These are phyloP conservation scores for Geotrichum siamense DNA, from an alignment of 1,139 yeast species.

Conservation along the genomic window DNA sequence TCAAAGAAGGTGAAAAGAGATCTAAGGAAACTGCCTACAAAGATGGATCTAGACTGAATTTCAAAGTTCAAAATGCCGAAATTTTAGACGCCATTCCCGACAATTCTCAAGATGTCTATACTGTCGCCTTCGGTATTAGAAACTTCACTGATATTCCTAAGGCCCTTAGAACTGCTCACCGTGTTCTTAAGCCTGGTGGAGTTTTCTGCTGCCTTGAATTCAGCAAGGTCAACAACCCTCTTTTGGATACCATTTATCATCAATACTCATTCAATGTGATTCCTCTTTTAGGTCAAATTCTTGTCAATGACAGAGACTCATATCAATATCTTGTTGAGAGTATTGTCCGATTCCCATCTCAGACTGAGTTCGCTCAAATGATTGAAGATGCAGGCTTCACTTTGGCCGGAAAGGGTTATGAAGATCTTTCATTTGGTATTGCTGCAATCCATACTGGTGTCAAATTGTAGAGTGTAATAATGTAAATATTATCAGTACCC, in stretches of 20 bases:
- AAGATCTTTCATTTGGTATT: constrained; percentile 90
- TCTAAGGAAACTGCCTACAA: constrained; percentile 43
- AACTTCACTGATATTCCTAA: constrained; percentile 92
- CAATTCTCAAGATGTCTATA: constrained; percentile 87
- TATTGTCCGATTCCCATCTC: constrained; percentile 83
- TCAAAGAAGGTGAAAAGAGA: constrained; percentile 82
- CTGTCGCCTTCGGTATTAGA: constrained; percentile 95
- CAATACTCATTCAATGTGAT: constrained; percentile 81
- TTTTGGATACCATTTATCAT: constrained; percentile 69
- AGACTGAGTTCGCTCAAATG: constrained; percentile 86
- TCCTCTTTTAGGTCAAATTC: constrained; percentile 92
- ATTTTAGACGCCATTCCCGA: constrained; percentile 73
- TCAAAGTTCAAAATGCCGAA: constrained; percentile 91
- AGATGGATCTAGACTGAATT: constrained; percentile 55
- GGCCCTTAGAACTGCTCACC: constrained; percentile 86
- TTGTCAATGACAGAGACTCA: constrained; percentile 91
- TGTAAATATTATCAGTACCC: background rate
- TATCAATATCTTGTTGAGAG: constrained; percentile 94
- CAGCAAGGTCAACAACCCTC: constrained; percentile 78
- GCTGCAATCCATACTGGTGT: constrained; percentile 96
- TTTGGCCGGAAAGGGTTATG: constrained; percentile 85
- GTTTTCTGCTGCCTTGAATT: constrained; percentile 94
- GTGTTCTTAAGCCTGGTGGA: constrained; percentile 98
- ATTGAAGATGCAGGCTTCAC: constrained; percentile 92
- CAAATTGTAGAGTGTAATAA: constrained; percentile 43